Evolutionary conservation across 2,329 filamentous ascomycete genomes (phyloP).

Genomic region (Periconia digitata): DNA sequence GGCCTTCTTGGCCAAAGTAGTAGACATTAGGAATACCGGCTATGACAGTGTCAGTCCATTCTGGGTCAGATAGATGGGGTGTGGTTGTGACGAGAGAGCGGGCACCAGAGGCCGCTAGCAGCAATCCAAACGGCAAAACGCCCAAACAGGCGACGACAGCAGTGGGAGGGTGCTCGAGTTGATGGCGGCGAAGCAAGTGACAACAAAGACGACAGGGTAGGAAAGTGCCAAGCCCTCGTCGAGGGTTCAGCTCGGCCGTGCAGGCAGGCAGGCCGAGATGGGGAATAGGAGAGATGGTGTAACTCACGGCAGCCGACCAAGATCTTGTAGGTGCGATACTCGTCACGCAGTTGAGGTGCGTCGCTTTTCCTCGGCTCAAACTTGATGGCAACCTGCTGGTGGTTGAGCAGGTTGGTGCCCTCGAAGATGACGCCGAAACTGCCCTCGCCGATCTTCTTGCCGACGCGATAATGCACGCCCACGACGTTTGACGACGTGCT

Average conservation of each 20-base stretch:
- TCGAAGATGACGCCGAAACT: constrained; percentile 99
- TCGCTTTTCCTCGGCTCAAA: constrained; percentile 99
- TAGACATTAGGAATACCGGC: constrained; percentile 99
- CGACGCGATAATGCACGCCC: constrained; percentile 96
- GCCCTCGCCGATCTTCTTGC: constrained; percentile 99
- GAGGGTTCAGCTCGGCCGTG: background rate
- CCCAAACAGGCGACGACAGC: background rate
- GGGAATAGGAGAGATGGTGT: constrained; percentile 19
- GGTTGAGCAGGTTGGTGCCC: constrained; percentile 97
- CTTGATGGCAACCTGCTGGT: constrained; percentile 99
- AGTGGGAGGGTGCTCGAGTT: too few species aligned
- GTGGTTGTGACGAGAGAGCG: background rate
- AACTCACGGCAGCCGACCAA: constrained; percentile 96
- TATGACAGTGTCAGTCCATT: constrained; percentile 49
- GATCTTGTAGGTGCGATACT: constrained; percentile 99
- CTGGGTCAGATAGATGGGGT: background rate
- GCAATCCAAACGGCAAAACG: background rate
- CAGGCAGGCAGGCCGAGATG: background rate
- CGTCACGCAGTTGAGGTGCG: constrained; percentile 94
- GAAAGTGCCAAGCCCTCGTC: background rate
- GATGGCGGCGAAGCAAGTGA: too few species aligned
- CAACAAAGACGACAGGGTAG: too few species aligned
- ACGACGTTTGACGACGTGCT: constrained; percentile 95
- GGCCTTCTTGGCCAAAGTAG: constrained; percentile 97
- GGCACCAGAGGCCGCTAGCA: background rate